Evolutionary conservation across 1,139 yeast species (phyloP), one percentile per base, ranked within the genome.

Genomic region (Sugiyamaella japonica): DNA sequence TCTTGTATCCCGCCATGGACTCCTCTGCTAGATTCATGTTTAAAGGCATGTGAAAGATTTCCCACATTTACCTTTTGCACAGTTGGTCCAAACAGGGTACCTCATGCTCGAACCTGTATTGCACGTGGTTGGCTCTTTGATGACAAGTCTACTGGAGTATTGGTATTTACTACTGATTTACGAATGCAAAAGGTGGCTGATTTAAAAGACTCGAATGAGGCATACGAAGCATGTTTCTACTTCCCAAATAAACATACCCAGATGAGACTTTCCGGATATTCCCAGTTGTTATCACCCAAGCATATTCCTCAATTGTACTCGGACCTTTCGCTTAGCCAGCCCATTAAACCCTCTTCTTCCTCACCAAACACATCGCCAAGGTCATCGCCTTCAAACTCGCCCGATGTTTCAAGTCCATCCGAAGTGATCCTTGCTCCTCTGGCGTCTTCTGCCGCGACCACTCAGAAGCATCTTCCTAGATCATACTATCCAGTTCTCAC

Each of bases 211-310:
- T 79, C 80, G 63, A 82, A 83, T 59, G 63, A 61, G 43, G 72
- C 76, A 54, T 84, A 82, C 66, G 95, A 88, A 71, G 88, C 90
- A 1, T 87, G 89, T 55, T 87, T 86, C 66, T 86, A 86, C 73
- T 85, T 87, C 65, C 79, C 77, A 9, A 74, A 74, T 37, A 70
- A 79, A 29, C 79, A 79, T 65, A 84, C 80, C 65, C 96, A 88
- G 71, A 85, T 85, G 66, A 75, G 96, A 62, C 75, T 89, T 59
- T 77, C 84, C 53, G 96, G 96, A 8, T 70, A 75, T 44, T 88
- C 88, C 1, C 64, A 58, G 47, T 29, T 55, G 16, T 43, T 63
- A 8, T 41, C 61, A 3, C 36, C 53, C 6, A 40, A 44, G 12
- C 43, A 39, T 13, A 25, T 28, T 17, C 59, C 59, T 3, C 37